Conservation (phyloP, 2,329 filamentous ascomycete genomes). For the Colletotrichum trifolii region DNA sequence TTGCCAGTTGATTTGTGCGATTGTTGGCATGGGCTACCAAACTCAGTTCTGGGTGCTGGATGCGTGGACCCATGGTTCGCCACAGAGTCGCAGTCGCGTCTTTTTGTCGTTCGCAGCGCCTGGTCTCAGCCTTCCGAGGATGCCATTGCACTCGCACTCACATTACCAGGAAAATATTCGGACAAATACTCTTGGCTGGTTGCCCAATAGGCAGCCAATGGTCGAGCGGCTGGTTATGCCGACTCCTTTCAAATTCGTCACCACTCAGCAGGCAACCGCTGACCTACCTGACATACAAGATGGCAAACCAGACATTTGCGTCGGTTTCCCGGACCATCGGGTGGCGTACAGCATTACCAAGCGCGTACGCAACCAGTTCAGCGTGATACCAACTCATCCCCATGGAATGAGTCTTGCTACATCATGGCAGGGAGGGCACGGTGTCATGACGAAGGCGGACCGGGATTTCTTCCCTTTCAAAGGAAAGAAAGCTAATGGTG, state of each 20-base stretch:
- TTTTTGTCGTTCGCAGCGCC: constrained; percentile 80
- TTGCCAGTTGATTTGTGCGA: constrained; percentile 76
- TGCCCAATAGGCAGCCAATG: constrained; percentile 70
- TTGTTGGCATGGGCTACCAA: constrained; percentile 84
- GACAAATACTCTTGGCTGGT: constrained; percentile 61
- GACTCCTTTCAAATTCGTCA: constrained; percentile 71
- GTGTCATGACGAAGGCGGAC: constrained; percentile 52
- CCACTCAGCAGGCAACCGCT: constrained; percentile 61
- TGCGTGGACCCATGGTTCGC: constrained; percentile 74
- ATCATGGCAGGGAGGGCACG: constrained; percentile 53
- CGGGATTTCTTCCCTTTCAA: constrained; percentile 51
- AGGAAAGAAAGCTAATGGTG: constrained; percentile 29
- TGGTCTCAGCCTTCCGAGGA: constrained; percentile 64
- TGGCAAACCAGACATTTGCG: constrained; percentile 69
- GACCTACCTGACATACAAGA: constrained; percentile 75
- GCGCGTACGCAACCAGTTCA: constrained; percentile 57
- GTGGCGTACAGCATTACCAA: constrained; percentile 54
- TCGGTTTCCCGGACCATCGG: constrained; percentile 76
- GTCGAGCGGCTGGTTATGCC: constrained; percentile 60
- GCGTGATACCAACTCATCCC: constrained; percentile 69
- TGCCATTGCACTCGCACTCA: constrained; percentile 71
- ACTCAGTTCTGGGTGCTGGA: constrained; percentile 75
- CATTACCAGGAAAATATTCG: constrained; percentile 55
- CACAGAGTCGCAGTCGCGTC: constrained; percentile 73
- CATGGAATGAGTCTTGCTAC: constrained; percentile 63